phyloP scores from a whole-genome alignment of 768 basidiomycete genomes.

The Macrolepiota dolichaula region DNA sequence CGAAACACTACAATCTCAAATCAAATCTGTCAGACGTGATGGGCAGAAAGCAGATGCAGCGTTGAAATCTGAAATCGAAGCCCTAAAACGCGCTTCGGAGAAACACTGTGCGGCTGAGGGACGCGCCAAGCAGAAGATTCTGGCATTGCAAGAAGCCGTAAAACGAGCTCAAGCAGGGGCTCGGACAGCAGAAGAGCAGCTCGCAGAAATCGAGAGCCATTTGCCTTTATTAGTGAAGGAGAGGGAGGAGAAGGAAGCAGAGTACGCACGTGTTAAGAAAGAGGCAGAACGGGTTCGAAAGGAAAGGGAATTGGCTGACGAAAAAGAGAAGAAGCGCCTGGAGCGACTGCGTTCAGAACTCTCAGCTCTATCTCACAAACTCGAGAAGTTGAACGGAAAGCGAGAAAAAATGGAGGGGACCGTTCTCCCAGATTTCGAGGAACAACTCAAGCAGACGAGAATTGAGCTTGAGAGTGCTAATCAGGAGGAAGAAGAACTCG shows the following conservation, averaged over 20 bases:
- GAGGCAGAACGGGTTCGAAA: conserved; percentile 46
- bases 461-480: conserved; percentile 53
- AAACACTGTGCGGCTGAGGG: conserved; percentile 72
- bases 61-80: conserved; percentile 81
- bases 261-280: conserved; percentile 39
- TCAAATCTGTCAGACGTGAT: conserved; percentile 79
- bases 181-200: conserved; percentile 40
- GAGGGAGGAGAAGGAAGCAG: conserved; percentile 38
- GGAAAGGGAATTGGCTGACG: conserved; percentile 34
- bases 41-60: conserved; percentile 81
- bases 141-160: conserved; percentile 86
- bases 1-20: conserved; percentile 57
- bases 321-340: conserved; percentile 47
- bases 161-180: conserved; percentile 69
- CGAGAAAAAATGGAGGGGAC: conserved; percentile 62
- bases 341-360: conserved; percentile 61
- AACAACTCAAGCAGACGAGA: conserved; percentile 56
- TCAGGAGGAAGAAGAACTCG: conserved; percentile 24
- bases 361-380: conserved; percentile 46
- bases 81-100: conserved; percentile 78
- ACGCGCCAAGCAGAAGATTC: conserved; percentile 80
- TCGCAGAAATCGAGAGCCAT: conserved; percentile 42
- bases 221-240: conserved; percentile 37
- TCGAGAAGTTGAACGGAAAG: conserved; percentile 66
- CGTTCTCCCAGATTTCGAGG: conserved; percentile 64